Evolutionary conservation across 768 basidiomycete species (phyloP), one percentile per base, ranked within the genome.

Genomic region (Auricularia auricula-judae): DNA sequence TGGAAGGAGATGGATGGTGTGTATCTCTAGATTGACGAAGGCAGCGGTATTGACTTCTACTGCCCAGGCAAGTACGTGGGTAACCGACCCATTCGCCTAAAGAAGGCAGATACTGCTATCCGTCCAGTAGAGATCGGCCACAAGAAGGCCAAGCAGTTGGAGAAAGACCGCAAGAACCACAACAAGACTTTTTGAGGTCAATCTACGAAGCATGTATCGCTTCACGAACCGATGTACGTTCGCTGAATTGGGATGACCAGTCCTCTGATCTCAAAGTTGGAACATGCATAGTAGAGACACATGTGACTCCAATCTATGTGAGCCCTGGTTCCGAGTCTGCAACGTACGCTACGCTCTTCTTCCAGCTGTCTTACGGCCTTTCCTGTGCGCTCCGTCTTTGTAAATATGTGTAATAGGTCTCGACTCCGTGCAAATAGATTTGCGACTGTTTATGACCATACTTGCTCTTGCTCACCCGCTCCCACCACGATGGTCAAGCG

Each of bases 1-100:
- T 99, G 96, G 96, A 98, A 98, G 74, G 95, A 98, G 75, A 98
- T 97, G 95, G 94, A 98, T 74, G 96, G 95, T 91, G 69, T 42
- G 89, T 73, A 29, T 35, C 62, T 35, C 5, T 59, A 14, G 23
- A 10, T 7, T 35, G 16, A 4, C 33, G 18, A 1, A 8, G 23
- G 10, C 56, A 33, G 18, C 18, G 16, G 16, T 7, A 18, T 35
- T 33, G 56, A 59, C 56, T 8, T 47, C 43, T 34, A 64, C 16
- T 68, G 35, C 47, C 63, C 59, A 87, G 95, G 95, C 67, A 98
- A 98, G 80, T 99, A 99, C 75, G 95, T 99, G 62, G 97, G 97
- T 53, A 96, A 96, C 71, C 84, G 97, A 62, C 97, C 97, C n/a
- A 86, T 99, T 69, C 91, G 91, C 72, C 82, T 99, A 66, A 94